phyloP scores from a whole-genome alignment of 768 basidiomycete genomes.

The Glaciozyma antarctica region DNA sequence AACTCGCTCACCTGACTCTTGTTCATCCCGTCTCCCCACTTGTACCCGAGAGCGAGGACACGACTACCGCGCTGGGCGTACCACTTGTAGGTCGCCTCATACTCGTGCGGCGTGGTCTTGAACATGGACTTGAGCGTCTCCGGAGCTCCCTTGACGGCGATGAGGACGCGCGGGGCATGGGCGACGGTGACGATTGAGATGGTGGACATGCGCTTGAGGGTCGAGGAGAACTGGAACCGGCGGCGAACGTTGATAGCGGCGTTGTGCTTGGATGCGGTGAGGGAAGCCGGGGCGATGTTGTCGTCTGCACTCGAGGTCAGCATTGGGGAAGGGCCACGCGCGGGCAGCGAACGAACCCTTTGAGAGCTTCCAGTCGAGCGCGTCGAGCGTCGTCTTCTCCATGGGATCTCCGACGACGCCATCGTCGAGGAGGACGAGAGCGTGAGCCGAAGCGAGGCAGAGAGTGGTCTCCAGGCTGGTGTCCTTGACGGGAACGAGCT shows the following conservation, averaged over 20 bases:
- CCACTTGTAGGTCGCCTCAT: slow-evolving; percentile 91
- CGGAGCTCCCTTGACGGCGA: slow-evolving; percentile 87
- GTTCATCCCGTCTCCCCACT: slow-evolving; percentile 63
- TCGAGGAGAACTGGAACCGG: slow-evolving; percentile 95
- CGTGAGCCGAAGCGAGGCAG: slow-evolving; percentile 88
- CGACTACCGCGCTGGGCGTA: slow-evolving; percentile 87
- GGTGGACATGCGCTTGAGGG: slow-evolving; percentile 95
- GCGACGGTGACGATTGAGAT: slow-evolving; percentile 45
- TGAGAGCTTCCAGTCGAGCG: slow-evolving; percentile 73
- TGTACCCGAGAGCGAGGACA: slow-evolving; percentile 81
- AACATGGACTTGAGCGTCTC: slow-evolving; percentile 93
- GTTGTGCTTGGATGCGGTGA: slow-evolving; percentile 40
- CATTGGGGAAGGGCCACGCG: neutral
- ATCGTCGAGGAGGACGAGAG: slow-evolving; percentile 86
- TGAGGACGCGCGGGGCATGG: slow-evolving; percentile 31
- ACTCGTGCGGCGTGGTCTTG: slow-evolving; percentile 57
- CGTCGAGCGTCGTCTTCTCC: slow-evolving; percentile 92
- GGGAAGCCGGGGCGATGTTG: slow-evolving; percentile 52
- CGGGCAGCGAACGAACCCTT: slow-evolving; percentile 43
- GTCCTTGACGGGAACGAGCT: slow-evolving; percentile 68
- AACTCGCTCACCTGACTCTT: slow-evolving; percentile 56
- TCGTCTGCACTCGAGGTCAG: slow-evolving; percentile 42
- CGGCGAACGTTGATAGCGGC: slow-evolving; percentile 62
- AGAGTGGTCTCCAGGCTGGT: slow-evolving; percentile 67
- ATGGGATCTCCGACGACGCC: slow-evolving; percentile 96